A percentile compares a stretch with the other conserved stretches of the same genome.
phyloP scores from a whole-genome alignment of 345 rosid species.

The Gossypium raimondii region DNA sequence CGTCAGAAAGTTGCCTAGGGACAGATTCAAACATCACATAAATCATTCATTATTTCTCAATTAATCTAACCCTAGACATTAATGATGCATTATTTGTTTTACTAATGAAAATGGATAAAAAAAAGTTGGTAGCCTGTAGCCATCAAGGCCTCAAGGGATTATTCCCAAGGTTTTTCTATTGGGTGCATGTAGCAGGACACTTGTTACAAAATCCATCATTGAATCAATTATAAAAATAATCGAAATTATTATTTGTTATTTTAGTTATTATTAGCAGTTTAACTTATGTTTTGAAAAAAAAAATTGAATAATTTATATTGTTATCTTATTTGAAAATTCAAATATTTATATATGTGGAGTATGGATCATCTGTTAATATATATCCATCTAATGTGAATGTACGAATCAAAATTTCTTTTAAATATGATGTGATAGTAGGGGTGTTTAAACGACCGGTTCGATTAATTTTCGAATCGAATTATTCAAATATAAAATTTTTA shows the following conservation, averaged over 20 bases:
- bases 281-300: too few species aligned
- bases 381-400: too few species aligned
- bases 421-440: too few species aligned
- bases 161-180: slow-evolving; percentile 9
- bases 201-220: not conserved
- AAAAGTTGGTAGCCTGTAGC: not conserved
- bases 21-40: not conserved
- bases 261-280: not conserved
- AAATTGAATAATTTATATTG: too few species aligned
- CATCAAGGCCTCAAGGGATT: not conserved
- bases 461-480: too few species aligned
- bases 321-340: too few species aligned
- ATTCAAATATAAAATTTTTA: too few species aligned
- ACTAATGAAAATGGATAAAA: not conserved
- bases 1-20: not conserved
- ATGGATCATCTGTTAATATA: too few species aligned
- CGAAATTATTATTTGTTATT: not conserved
- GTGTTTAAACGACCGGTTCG: too few species aligned
- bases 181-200: not conserved
- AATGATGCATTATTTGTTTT: not conserved
- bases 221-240: not conserved
- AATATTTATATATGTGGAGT: too few species aligned
- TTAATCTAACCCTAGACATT: not conserved
- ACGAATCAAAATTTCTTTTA: too few species aligned
- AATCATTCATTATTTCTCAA: not conserved